Evolutionary conservation across 2,329 filamentous ascomycete species (phyloP), one percentile per base, ranked within the genome.

Genomic region (Ophiostoma triangulosporum): DNA sequence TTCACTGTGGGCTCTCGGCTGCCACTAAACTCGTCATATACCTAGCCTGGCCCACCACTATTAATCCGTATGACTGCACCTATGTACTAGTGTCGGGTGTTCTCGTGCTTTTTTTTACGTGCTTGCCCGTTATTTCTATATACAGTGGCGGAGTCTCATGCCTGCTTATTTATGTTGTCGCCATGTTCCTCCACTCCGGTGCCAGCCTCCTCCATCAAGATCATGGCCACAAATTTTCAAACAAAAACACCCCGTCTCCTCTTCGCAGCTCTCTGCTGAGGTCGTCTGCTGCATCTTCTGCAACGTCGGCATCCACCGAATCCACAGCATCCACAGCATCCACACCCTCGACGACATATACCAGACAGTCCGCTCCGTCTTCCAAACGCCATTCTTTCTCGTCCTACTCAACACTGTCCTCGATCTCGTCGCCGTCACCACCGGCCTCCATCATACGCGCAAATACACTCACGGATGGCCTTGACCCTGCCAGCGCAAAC

Each of bases 191-290:
- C 32, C 78, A 81, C 61, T 70, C 76, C 17, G 77, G 76, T 46
- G 77, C 77, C 50, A 75, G 76, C 65, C 69, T 81, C 20, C n/a
- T n/a, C n/a, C n/a, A n/a, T n/a, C n/a, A n/a, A n/a, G n/a, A n/a
- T n/a, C 77, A 81, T 62, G 77, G 77, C 63, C 77, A 80, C 62
- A 76, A 80, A 62, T 80, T 76, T 60, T 78, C 76, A 29, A 64
- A 65, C 54, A 65, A 66, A 45, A 61, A 65, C 52, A 54, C 20
- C 12, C 38, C 36, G 17, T 17, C 35, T 38, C 35, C 11, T n/a
- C 22, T 17, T 17, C 68, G 67, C 38, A 63, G 67, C n/a, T 65
- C 69, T 11, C 66, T 74, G 6, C 58, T 75, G 33, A 68, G 69
- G 52, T 71, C 73, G 5, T 65, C 72, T 31, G 63, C 73, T 40